Conservation (phyloP, 441 rosid species). For the Heliophila coronopifolia region DNA sequence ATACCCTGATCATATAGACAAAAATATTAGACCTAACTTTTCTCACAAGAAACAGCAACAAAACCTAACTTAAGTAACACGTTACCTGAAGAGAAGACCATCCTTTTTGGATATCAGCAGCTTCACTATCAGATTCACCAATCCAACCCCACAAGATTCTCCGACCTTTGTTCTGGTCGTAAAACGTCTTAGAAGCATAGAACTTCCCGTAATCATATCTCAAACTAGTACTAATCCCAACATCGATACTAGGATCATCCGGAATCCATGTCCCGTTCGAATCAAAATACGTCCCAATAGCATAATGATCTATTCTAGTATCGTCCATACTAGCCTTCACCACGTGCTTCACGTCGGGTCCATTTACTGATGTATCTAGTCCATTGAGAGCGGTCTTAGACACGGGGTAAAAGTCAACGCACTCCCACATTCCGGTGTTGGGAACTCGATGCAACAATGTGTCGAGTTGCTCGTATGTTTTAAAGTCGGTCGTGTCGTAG, state of each 20-base stretch:
- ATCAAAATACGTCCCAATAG: conserved; percentile 53
- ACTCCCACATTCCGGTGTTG: conserved; percentile 90
- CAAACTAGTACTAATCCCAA: conserved; percentile 70
- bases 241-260: conserved; percentile 44
- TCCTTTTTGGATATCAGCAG: conserved; percentile 42
- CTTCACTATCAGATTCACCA: conserved; percentile 57
- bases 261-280: too few relatives aligned
- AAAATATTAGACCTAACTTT: too few relatives aligned
- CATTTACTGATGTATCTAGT: conserved; percentile 33
- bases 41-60: too few relatives aligned
- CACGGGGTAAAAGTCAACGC: conserved; percentile 80
- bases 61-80: too few relatives aligned
- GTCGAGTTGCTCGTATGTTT: too few relatives aligned
- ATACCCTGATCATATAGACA: conserved; percentile 37
- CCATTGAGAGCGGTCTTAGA: conserved; percentile 31
- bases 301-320: conserved; percentile 73
- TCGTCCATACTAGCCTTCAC: conserved; percentile 66
- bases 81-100: conserved; percentile 92
- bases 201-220: conserved; percentile 77
- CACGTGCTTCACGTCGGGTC: conserved; percentile 41
- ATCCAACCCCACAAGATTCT: conserved; percentile 87
- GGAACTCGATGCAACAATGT: too few relatives aligned
- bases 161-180: conserved; percentile 47
- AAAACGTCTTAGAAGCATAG: conserved; percentile 83
- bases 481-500: too few relatives aligned